Evolutionary conservation across 1,139 yeast species (phyloP).

Genomic region (Scheffersomyces parashehatae): DNA sequence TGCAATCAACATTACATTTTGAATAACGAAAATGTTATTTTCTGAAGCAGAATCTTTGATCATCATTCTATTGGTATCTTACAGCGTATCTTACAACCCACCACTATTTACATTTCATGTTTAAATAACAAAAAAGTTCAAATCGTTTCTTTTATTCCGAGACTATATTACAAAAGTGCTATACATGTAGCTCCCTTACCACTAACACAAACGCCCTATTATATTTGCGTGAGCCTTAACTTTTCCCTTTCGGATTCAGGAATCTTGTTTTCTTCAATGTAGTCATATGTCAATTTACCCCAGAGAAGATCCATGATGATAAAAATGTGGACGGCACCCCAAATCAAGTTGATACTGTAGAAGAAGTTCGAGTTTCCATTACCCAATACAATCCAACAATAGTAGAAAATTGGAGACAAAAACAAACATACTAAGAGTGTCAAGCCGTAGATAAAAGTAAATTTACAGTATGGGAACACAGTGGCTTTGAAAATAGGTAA

Average conservation of each 20-base stretch:
- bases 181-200: no score
- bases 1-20: no score
- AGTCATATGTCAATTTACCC: conserved; percentile 76
- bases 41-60: no score
- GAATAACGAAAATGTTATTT: no score
- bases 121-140: no score
- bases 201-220: conserved; percentile 2
- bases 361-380: conserved; percentile 96
- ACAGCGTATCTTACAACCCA: no score
- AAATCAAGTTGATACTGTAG: conserved; percentile 86
- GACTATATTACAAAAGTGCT: no score
- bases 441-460: conserved; percentile 35
- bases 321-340: conserved; percentile 70
- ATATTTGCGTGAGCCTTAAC: conserved; percentile 45
- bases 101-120: no score
- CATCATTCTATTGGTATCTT: no score
- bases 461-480: conserved; percentile 36
- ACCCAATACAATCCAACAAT: conserved; percentile 91
- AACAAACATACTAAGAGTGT: conserved; percentile 39
- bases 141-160: no score
- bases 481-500: conserved; percentile 56
- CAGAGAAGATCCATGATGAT: conserved; percentile 77
- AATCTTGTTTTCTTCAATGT: conserved; percentile 47
- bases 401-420: conserved; percentile 86
- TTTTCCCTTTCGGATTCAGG: conserved; percentile 14